Evolutionary conservation across 169 alveolate species (phyloP).

Genomic region (Plasmodium billcollinsi): DNA sequence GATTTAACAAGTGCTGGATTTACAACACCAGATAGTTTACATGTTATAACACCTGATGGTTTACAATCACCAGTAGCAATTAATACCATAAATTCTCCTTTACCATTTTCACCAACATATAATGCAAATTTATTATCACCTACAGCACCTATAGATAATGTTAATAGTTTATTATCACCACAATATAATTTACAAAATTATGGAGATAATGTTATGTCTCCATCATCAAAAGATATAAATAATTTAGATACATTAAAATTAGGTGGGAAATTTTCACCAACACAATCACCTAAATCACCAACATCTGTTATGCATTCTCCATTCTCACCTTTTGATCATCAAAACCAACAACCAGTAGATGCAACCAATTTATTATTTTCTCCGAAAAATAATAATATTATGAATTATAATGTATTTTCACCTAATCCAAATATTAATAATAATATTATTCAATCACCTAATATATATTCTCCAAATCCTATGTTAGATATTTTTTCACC

Average conservation of each 20-base stretch:
- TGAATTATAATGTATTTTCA: constrained; percentile 79
- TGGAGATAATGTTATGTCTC: constrained; percentile 45
- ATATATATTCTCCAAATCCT: constrained; percentile 82
- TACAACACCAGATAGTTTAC: constrained; percentile 85
- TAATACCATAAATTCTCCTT: constrained; percentile 85
- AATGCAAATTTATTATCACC: constrained; percentile 83
- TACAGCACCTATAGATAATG: constrained; percentile 80
- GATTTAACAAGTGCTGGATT: constrained; percentile 87
- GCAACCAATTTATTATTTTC: constrained; percentile 31
- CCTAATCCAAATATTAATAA: constrained; percentile 80
- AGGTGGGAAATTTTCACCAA: constrained; percentile 93
- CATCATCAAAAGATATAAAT: constrained; percentile 68
- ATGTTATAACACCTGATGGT: constrained; percentile 80
- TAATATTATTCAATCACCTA: constrained; percentile 82
- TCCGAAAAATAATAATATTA: constrained; percentile 5
- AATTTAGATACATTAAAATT: constrained; percentile 85
- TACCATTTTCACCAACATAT: constrained; percentile 86
- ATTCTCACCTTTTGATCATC: constrained; percentile 72
- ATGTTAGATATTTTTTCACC: constrained; percentile 75
- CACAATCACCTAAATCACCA: constrained; percentile 91
- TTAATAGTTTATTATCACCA: constrained; percentile 76
- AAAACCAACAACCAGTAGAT: constrained; percentile 37
- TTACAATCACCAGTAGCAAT: constrained; percentile 84
- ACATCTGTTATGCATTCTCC: constrained; percentile 80
- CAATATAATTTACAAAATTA: constrained; percentile 66